Base-by-base conservation (phyloP, 345 rosid genomes). In the Raphanus raphanistrum region DNA sequence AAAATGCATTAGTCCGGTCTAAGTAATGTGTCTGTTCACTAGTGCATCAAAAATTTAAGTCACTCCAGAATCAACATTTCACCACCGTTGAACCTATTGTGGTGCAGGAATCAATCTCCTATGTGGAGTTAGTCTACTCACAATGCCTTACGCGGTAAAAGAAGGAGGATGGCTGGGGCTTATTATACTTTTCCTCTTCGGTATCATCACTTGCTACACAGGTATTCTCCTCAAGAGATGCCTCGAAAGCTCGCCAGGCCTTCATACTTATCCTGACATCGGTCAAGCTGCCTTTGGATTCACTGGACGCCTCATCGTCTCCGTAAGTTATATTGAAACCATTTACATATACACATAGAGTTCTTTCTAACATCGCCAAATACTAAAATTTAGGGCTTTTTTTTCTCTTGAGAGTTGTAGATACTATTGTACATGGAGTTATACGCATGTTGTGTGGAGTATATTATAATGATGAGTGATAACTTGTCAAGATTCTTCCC, bases 231-330 rank as follows among this genome's bases (percentile, higher is more conserved):
- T 94, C 63, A 86, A 87, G 70, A 72, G 86, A 71, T 94, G 96
- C 79, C 82, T 89, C 77, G 97, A 94, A 60, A 87, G 85, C 87
- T 80, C 90, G 64, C 87, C 93, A 0, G 83, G 78, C 35, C 79
- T 90, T 72, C 80, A 75, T 27, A 92, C 97, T 41, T 92, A 87
- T 74, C 97, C 97, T 0, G 97, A 94, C 73, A 85, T 92, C 2
- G 98, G 93, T 5, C 92, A 94, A 82, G 97, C 97, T 10, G 96
- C 97, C 74, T 92, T 92, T 33, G 97, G 98, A 6, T 2, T 68
- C 26, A 8, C 67, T 2, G 97, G 97, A 11, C 97, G 91, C 65
- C 25, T 87, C 27, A 76, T 71, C 15, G 77, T 88, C 65, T 85
- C 93, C 2, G 94, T 87, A 74, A 85, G 88, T 80, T 31, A 9